These are phyloP conservation scores for Discostella stelligera DNA, from an alignment of 352 stramenopile genomes.

Conservation along the genomic window DNA sequence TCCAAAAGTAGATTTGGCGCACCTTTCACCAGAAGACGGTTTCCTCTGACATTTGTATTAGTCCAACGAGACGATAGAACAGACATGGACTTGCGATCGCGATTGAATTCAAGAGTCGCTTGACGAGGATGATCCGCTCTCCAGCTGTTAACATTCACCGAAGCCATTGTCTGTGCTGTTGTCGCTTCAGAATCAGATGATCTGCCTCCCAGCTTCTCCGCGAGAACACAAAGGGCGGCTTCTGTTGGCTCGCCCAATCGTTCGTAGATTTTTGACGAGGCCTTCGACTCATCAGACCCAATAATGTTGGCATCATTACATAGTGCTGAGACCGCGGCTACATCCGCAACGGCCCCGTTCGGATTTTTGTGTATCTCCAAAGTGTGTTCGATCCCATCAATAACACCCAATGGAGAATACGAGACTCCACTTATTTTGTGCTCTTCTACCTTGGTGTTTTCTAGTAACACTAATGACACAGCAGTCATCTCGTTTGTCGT, in stretches of 20 bases:
- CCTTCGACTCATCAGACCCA: conserved; percentile 46
- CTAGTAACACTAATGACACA: conserved; percentile 69
- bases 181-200: conserved; percentile 10
- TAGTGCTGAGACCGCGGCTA: conserved; percentile 88
- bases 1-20: conserved; percentile 95
- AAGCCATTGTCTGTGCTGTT: conserved; percentile 36
- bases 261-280: conserved; percentile 62
- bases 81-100: conserved; percentile 98
- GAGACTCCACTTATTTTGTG: conserved; percentile 92
- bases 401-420: conserved; percentile 84
- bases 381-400: conserved; percentile 62
- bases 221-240: conserved; percentile 93
- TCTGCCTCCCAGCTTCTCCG: conserved; percentile 93
- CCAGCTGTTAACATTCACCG: conserved; percentile 82
- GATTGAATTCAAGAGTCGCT: conserved; percentile 94
- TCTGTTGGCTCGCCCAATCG: conserved; percentile 94
- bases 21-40: conserved; percentile 98
- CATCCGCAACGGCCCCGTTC: conserved; percentile 84
- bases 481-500: conserved; percentile 97
- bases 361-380: conserved; percentile 53
- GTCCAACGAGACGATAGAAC: conserved; percentile 83
- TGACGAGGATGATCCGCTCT: conserved; percentile 86
- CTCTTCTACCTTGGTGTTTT: conserved; percentile 67
- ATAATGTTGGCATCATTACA: conserved; percentile 86
- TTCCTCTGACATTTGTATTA: conserved; percentile 65